Base-by-base conservation (phyloP, 306 rosid genomes). In the Medicago arabica region DNA sequence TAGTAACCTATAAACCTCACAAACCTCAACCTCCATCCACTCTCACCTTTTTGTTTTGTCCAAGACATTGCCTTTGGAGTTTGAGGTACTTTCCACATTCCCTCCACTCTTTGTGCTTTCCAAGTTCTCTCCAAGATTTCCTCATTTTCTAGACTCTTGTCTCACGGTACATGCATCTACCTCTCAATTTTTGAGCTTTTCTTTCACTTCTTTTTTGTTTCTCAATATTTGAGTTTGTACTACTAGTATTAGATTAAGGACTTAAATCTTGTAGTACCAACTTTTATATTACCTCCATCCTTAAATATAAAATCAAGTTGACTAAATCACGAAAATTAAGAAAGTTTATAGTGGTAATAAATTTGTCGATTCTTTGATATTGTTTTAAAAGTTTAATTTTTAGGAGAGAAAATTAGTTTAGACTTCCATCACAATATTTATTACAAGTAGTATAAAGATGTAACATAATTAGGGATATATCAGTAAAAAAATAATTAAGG, bases 101-200 rank as follows among this genome's bases (percentile, higher is more conserved):
- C 82, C 85, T 61, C 83, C 71, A 43, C 49, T 60, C 14, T 57
- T 75, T 61, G 72, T 71, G 69, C 51, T 79, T 71, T 74, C 76
- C 75, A 85, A 83, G 58, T 74, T 75, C 66, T 70, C 76, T 60
- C 31, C 78, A 67, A 62, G 10, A 53, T 76, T 83, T 85, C 68
- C 72, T 57, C 76, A 63, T 49, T 82, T 84, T 75, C 89, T 69
- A 81, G 71, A 78, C 80, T 67, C 80, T 86, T 87, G 87, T 67
- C 81, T 31, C 80, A 73, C 9, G 88, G 86, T 86, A 80, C 85
- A 46, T 65, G 59, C 84, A 77, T 64, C 64, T 81, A 36, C 59
- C 74, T 74, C 83, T 82, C 16, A 81, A 71, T 38, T 23, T 69
- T 78, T 79, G 80, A 59, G 86, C 91, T 76, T 75, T 75, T 67